Percentiles rank a stretch among this genome's conserved stretches.
Evolutionary conservation across 1,284 basidiomycete species (phyloP).

Genomic region (Ceratobasidium sp.): DNA sequence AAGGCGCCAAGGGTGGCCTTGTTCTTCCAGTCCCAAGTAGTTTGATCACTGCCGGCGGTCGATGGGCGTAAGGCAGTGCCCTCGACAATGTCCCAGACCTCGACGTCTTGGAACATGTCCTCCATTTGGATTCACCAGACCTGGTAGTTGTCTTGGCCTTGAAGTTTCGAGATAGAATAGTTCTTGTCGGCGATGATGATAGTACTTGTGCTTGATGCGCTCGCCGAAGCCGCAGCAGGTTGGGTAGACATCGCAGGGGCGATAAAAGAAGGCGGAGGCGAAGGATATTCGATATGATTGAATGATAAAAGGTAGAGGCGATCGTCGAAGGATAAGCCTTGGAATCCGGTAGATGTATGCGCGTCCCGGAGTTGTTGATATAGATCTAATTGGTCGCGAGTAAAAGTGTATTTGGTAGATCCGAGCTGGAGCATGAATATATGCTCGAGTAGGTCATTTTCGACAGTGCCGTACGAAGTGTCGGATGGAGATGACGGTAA

Average conservation of each 20-base stretch:
- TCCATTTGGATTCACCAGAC: constrained; percentile 29
- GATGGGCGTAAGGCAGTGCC: neutral
- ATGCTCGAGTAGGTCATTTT: too few relatives aligned
- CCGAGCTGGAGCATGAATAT: neutral
- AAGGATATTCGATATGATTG: neutral
- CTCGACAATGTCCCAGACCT: constrained; percentile 5
- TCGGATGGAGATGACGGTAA: too few relatives aligned
- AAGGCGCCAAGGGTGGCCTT: constrained; percentile 1
- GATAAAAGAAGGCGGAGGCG: neutral
- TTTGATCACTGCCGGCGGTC: neutral
- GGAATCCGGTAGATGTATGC: neutral
- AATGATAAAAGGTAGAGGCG: neutral
- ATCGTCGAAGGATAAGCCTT: neutral
- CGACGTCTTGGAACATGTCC: constrained; percentile 33
- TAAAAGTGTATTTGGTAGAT: neutral
- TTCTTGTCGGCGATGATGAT: constrained; percentile 13
- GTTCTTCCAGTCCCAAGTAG: neutral
- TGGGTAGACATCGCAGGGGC: neutral
- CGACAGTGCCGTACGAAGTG: too few relatives aligned
- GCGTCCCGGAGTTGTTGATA: neutral
- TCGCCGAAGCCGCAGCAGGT: too few relatives aligned
- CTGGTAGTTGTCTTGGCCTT: constrained; percentile 22
- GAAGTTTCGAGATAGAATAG: constrained; percentile 10
- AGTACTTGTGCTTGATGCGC: too few relatives aligned
- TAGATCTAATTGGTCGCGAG: neutral